Evolutionary conservation across 805 yeast genomes (phyloP), one percentile per base, ranked within the genome.

Genomic region (Lipomyces spencermartinsiae): DNA sequence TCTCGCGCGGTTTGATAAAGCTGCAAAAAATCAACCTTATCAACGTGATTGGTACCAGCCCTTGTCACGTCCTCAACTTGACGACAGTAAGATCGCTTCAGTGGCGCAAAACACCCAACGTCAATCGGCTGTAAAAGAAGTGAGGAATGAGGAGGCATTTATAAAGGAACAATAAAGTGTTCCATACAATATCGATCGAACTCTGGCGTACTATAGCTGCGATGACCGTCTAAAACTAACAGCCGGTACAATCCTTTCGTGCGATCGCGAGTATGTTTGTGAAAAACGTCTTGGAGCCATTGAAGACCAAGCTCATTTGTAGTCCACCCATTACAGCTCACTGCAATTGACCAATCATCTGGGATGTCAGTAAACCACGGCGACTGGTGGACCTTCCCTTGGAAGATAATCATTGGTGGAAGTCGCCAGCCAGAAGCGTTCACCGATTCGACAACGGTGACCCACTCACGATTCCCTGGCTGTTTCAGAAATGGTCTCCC

Each of bases 381-480:
- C 53, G 53, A 46, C 53, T 46, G 53, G 53, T 2, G 6, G 53
- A 46, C 53, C 53, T 46, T 46, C 53, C 53, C 53, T 46, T 46
- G 53, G 53, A 46, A 46, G 4, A 46, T 46, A 46, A 46, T 16
- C 53, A 46, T 46, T 46, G 53, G 53, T 46, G 53, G 53, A 46
- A 46, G 53, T 46, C 53, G 53, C 53, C 53, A 46, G 53, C 53
- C 53, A 46, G 53, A 46, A 46, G 53, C 53, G 53, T 46, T 46
- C 53, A 46, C 53, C 53, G 53, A 2, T 46, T 46, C 53, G 53
- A n/a, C n/a, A n/a, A n/a, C n/a, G n/a, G n/a, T n/a, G n/a, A n/a
- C n/a, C n/a, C n/a, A n/a, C n/a, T n/a, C n/a, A n/a, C n/a, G n/a
- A n/a, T n/a, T n/a, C n/a, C n/a, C n/a, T n/a, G n/a, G n/a, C n/a